Evolutionary conservation across 1,284 basidiomycete genomes (phyloP), one percentile per base, ranked within the genome.

Genomic region (Trametes hirsuta): DNA sequence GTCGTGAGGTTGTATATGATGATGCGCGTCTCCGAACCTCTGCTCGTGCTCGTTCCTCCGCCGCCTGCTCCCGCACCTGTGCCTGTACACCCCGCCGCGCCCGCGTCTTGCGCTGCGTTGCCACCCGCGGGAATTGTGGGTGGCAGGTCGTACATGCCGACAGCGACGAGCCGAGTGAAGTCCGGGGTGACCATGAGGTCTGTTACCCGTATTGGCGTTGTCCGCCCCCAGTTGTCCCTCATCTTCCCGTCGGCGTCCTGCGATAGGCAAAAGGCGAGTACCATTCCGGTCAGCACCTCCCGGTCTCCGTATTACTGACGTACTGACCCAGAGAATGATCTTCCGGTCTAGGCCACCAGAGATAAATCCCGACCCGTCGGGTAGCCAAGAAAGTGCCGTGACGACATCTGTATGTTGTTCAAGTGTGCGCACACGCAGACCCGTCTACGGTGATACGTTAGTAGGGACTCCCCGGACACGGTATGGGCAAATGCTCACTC

Each of bases 101-200:
- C 46, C 47, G 62, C 36, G 47, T 35, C 44, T 25, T 46, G 44
- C 14, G 49, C 35, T 37, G 47, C 24, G 51, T 12, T 24, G 35
- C 46, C n/a, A n/a, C 44, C 22, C 8, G 44, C 36, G 14, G 50
- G 49, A 42, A 69, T 66, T 46, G 76, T 49, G 14, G 70, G 59
- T 18, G 71, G 63, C 37, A 55, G 46, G 47, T 75, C 77, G 68
- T 84, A 84, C 77, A 90, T 87, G 34, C 94, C 95, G 47, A 95
- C 84, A 15, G 90, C 91, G 25, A 99, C 87, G 54, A 99, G 79
- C 57, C 89, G 87, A 57, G 84, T 83, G 63, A 89, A 87, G 75
- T 98, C 93, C 12, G 95, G 93, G 12, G 95, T 90, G 63, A 98
- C 81, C 50, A 90, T 89, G 67, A 98, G 85, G 71, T 95, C 94